These are phyloP conservation scores for Rhizopus delemar DNA, from an alignment of 371 early-diverging fungal genomes.

Conservation along the genomic window DNA sequence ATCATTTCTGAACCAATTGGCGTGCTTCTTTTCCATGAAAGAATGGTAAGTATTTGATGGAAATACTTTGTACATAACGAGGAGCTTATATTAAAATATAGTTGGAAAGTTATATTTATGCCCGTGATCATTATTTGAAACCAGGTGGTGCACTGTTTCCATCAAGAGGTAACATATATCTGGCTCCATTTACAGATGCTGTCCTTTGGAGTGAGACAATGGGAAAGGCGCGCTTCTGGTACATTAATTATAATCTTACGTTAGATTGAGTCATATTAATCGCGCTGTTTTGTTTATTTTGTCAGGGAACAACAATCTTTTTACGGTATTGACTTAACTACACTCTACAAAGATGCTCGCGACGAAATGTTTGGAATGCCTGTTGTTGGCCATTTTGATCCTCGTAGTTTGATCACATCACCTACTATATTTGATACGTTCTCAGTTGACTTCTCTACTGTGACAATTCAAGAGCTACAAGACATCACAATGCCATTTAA, in stretches of 20 bases:
- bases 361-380: conserved; percentile 90
- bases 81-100: conserved; percentile 18
- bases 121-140: conserved; percentile 88
- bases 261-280: too few relatives aligned
- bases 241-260: not conserved
- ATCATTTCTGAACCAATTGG: conserved; percentile 97
- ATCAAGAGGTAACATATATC: conserved; percentile 80
- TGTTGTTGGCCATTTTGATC: conserved; percentile 94
- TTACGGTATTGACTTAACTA: conserved; percentile 91
- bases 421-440: conserved; percentile 53
- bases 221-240: conserved; percentile 86
- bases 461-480: conserved; percentile 74
- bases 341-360: conserved; percentile 78
- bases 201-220: conserved; percentile 91
- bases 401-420: conserved; percentile 75
- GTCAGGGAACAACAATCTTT: conserved; percentile 77
- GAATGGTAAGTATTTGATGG: conserved; percentile 61
- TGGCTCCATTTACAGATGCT: conserved; percentile 87
- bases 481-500: conserved; percentile 84
- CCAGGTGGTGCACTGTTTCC: conserved; percentile 93
- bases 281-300: not conserved
- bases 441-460: conserved; percentile 81
- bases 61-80: too few relatives aligned
- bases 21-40: conserved; percentile 93
- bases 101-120: conserved; percentile 81